These are phyloP conservation scores for Fraxinus americana DNA, from an alignment of 257 asterid genomes.

Conservation along the genomic window DNA sequence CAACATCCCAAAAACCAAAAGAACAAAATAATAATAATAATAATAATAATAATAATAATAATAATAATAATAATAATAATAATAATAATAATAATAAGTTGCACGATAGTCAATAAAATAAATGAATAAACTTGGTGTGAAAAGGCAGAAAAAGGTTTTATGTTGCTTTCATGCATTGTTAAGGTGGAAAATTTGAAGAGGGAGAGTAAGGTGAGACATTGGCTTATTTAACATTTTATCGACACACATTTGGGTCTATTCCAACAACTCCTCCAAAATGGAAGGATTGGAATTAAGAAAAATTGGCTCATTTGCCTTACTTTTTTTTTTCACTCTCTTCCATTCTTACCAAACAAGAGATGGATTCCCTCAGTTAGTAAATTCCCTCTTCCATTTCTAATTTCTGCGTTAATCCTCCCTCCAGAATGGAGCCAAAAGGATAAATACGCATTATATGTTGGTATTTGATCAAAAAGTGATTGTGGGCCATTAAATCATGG, in stretches of 20 bases:
- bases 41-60: neutral
- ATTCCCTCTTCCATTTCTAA: neutral
- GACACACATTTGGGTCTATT: neutral
- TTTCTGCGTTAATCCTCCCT: neutral
- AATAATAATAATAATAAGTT: neutral
- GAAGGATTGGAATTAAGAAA: neutral
- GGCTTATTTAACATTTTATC: neutral
- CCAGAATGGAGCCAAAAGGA: neutral
- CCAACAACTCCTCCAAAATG: neutral
- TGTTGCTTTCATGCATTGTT: neutral
- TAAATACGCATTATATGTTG: neutral
- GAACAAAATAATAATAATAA: neutral
- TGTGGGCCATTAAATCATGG: neutral
- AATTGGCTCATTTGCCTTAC: constrained; percentile 4
- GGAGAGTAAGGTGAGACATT: neutral
- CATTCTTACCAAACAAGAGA: neutral
- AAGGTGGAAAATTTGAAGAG: neutral
- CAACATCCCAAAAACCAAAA: constrained; percentile 10
- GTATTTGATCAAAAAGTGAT: neutral
- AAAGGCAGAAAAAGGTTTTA: neutral
- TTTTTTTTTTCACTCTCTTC: neutral
- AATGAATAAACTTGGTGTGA: neutral
- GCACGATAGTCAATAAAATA: constrained; percentile 6
- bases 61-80: no score
- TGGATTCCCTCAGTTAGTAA: neutral